Evolutionary conservation across 495 filamentous ascomycete genomes (phyloP), one percentile per base, ranked within the genome.

Genomic region (Oleoguttula mirabilis): DNA sequence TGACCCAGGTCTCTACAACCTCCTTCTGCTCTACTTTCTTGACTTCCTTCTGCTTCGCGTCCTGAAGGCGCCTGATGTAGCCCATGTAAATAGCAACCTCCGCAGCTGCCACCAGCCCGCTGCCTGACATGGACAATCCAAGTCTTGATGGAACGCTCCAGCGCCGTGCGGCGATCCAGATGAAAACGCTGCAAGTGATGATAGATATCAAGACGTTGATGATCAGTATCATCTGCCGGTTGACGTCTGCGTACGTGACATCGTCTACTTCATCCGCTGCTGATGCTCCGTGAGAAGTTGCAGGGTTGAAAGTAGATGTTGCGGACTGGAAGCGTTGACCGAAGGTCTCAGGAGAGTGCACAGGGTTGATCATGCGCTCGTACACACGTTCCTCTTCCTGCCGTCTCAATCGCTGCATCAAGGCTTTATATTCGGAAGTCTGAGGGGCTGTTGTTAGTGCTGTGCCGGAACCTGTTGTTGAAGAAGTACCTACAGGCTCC

Each of bases 11-110:
- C 48, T 76, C 68, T 15, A 80, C 60, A 15, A 84, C 66, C 41
- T 79, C 67, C 59, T 88, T 92, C 41, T 71, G 61, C 63, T 93
- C 55, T 10, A 50, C 28, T 21, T 31, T 45, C 47, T 51, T 55
- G 20, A 39, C 30, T 41, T 60, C 86, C 38, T 74, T 57, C 30
- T 63, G 70, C 51, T 80, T 79, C 0, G 84, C 84, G 55, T 82
- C 68, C 21, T 76, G 72, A 21, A 94, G 63, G 55, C 86, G 77
- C 63, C 78, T 70, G 31, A 93, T 60, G 63, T 94, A 98, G 5
- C 85, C 84, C 10, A 72, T 76, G 60, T 96, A 95, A 27, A 96
- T 75, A 17, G 79, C 77, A 8, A 90, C 79, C 60, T 98, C 90
- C 3, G 86, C 88, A 33, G 92, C 66, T 3, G 79, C 87, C 17